Evolutionary conservation across 495 filamentous ascomycete genomes (phyloP), one percentile per base, ranked within the genome.

Genomic region (Jackrogersella multiformis): DNA sequence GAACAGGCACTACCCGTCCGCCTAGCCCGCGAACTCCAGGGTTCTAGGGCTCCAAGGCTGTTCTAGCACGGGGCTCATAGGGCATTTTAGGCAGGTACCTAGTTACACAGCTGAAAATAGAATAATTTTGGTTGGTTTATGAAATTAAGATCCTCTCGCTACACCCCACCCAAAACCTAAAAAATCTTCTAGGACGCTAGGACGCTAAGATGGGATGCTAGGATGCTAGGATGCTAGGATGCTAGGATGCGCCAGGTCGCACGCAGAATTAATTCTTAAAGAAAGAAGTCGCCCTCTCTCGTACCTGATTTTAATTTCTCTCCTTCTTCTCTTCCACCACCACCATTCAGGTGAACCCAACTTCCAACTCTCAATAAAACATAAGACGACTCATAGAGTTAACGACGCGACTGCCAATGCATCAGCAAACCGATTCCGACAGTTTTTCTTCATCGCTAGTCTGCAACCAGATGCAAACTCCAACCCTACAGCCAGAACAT

Each of bases 381-480:
- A 66, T n/a, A 59, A 68, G 15, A 26, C 42, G 46, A 48, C 34
- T 59, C 21, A 35, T 66, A n/a, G n/a, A 54, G 42, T 38, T 58
- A 62, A 21, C 16, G 32, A 54, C 53, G 64, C 56, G 56, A 62
- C 52, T 73, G 73, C 73, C 52, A 83, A 84, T 84, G 81, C 79
- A 79, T 79, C 74, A 71, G 73, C 71, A 80, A 74, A 73, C 72
- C 71, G 71, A 74, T 56, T 58, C 48, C 68, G 64, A 76, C 73
- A 73, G 73, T 64, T 80, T 77, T 64, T 79, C 74, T 69, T 66
- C 77, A 63, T 78, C 77, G 71, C 75, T 77, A 68, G 79, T 78
- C 77, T 76, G 77, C 56, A 73, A 73, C 79, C 80, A 80, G 78
- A 84, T 84, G 81, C n/a, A n/a, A n/a, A 69, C 76, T 65, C 73